A percentile compares a stretch with the other conserved stretches of the same genome.
phyloP scores from a whole-genome alignment of 208 protist species.

The Crithidia thermophila region DNA sequence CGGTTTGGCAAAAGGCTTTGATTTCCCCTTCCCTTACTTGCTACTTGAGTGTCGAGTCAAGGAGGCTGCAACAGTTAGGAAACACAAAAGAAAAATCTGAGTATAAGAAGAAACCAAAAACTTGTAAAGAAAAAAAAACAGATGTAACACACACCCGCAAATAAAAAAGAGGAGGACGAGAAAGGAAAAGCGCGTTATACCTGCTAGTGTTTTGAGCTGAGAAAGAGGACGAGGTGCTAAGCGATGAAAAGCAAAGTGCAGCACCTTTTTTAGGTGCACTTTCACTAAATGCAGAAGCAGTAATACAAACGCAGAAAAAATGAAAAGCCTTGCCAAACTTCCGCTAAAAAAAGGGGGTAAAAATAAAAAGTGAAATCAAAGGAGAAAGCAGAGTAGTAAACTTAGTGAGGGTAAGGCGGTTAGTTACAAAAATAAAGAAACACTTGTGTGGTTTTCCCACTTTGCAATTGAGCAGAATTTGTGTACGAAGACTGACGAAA shows the following conservation, averaged over 20 bases:
- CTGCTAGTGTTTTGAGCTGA: too few species aligned
- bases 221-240: too few species aligned
- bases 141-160: background rate
- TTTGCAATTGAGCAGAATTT: too few species aligned
- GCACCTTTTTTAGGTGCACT: too few species aligned
- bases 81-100: background rate
- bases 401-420: background rate
- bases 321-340: too few species aligned
- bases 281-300: too few species aligned
- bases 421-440: conserved; percentile 15
- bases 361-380: conserved; percentile 5
- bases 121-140: conserved; percentile 6
- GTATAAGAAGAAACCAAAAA: conserved; percentile 3
- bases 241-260: too few species aligned
- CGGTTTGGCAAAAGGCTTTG: too few species aligned
- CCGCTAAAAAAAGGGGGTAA: too few species aligned
- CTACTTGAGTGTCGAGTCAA: background rate
- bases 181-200: background rate
- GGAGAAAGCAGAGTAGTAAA: conserved; percentile 1
- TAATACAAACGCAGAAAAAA: too few species aligned
- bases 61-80: background rate
- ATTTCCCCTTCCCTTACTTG: too few species aligned
- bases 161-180: background rate
- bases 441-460: conserved; percentile 18
- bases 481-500: too few species aligned